These are phyloP conservation scores for Fusarium keratoplasticum DNA, from an alignment of 2,329 filamentous ascomycete species.

Conservation along the genomic window DNA sequence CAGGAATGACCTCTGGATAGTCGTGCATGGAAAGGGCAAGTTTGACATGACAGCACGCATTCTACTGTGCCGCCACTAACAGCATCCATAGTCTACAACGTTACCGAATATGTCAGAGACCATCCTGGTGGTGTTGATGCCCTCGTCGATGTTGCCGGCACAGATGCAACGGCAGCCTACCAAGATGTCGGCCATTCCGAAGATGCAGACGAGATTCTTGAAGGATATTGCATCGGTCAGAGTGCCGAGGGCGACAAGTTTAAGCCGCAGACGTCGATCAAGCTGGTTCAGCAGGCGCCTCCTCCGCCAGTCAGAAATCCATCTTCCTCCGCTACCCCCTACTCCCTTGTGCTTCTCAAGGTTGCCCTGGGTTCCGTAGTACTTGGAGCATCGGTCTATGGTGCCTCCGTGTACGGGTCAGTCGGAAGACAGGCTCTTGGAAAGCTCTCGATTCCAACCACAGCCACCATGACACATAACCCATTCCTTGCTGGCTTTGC, in stretches of 20 bases:
- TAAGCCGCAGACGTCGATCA: conserved; percentile 27
- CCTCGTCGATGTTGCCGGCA: conserved; percentile 80
- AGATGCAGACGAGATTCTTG: conserved; percentile 59
- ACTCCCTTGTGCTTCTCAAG: background rate
- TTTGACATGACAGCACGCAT: conserved; percentile 21
- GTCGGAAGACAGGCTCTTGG: background rate
- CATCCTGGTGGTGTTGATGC: conserved; percentile 82
- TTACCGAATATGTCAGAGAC: conserved; percentile 67
- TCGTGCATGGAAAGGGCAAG: conserved; percentile 67
- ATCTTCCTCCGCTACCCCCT: background rate
- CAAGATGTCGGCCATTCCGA: conserved; percentile 88
- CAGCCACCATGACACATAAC: background rate
- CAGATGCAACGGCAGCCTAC: conserved; percentile 82
- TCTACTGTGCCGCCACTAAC: background rate
- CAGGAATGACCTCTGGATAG: conserved; percentile 63
- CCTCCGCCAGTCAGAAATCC: background rate
- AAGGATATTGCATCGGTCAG: conserved; percentile 50
- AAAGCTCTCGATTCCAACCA: background rate
- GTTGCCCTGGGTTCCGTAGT: background rate
- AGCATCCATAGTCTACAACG: conserved; percentile 63
- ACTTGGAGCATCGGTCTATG: background rate
- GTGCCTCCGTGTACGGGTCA: background rate
- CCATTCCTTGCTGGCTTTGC: background rate
- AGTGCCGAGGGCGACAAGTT: conserved; percentile 39
- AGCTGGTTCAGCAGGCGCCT: background rate